Evolutionary conservation across 768 basidiomycete genomes (phyloP).

Genomic region (Naganishia onofrii): DNA sequence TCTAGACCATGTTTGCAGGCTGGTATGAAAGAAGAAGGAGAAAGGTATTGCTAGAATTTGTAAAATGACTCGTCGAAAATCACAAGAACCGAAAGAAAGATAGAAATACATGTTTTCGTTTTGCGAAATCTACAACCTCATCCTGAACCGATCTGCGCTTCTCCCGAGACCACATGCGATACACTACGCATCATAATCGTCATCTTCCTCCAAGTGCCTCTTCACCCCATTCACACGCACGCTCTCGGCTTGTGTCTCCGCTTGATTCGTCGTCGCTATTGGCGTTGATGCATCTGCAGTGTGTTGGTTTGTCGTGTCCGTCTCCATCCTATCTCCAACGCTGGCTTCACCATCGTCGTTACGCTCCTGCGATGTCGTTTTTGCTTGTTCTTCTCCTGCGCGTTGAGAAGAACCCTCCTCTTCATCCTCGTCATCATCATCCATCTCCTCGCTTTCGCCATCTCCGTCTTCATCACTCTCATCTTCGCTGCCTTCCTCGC

Average conservation of each 20-base stretch:
- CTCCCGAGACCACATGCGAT: too few relatives aligned
- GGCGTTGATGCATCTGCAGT: not conserved
- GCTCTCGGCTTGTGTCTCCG: not conserved
- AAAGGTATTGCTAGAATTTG: too few relatives aligned
- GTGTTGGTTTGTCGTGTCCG: not conserved
- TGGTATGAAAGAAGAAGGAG: too few relatives aligned
- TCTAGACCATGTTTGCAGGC: too few relatives aligned
- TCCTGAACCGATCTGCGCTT: too few relatives aligned
- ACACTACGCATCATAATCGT: constrained; percentile 10
- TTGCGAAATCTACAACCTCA: too few relatives aligned
- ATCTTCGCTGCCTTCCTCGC: not conserved
- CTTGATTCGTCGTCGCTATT: not conserved
- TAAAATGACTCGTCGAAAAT: too few relatives aligned
- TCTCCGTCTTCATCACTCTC: constrained; percentile 31
- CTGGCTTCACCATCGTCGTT: constrained; percentile 43
- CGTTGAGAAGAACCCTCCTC: constrained; percentile 28
- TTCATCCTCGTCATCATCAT: constrained; percentile 33
- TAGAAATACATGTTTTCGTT: too few relatives aligned
- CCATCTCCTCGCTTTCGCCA: constrained; percentile 4
- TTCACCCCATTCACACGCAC: constrained; percentile 2
- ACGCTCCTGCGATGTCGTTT: too few relatives aligned
- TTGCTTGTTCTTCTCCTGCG: not conserved
- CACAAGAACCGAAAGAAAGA: too few relatives aligned
- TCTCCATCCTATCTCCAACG: constrained; percentile 36
- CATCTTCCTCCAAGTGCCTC: constrained; percentile 5